These are phyloP conservation scores for Escovopsis sp. DNA, from an alignment of 2,329 filamentous ascomycete species.

Conservation along the genomic window DNA sequence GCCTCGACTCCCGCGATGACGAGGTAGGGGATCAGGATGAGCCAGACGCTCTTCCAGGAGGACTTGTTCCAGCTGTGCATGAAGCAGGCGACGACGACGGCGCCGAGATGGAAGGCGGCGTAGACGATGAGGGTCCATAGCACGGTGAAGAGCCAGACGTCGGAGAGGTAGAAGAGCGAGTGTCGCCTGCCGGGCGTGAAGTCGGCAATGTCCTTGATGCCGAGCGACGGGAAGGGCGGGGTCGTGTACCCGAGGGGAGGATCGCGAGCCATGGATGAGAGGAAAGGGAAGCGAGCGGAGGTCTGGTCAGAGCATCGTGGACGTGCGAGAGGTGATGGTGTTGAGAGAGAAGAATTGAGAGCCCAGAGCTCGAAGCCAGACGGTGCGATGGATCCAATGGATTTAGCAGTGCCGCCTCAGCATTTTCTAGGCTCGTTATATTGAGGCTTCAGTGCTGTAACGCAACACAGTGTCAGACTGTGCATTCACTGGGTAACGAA, in stretches of 20 bases:
- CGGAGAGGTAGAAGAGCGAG: slow-evolving; percentile 56
- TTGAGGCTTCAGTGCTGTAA: too few species aligned
- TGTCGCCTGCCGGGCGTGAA: slow-evolving; percentile 27
- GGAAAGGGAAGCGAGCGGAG: too few species aligned
- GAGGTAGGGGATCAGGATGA: slow-evolving; percentile 55
- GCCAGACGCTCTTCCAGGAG: slow-evolving; percentile 51
- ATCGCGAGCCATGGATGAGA: slow-evolving; percentile 11
- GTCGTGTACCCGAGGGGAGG: slow-evolving; percentile 42
- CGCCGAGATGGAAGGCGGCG: slow-evolving; percentile 57
- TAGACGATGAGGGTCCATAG: slow-evolving; percentile 77
- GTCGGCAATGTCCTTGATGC: slow-evolving; percentile 47
- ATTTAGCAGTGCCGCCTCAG: too few species aligned
- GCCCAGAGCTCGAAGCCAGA: too few species aligned
- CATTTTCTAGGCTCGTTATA: too few species aligned
- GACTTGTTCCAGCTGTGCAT: slow-evolving; percentile 49
- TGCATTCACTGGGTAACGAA: too few species aligned
- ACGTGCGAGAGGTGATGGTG: too few species aligned
- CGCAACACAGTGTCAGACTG: too few species aligned
- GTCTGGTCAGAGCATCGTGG: too few species aligned
- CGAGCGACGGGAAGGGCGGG: slow-evolving; percentile 68
- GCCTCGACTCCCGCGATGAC: slow-evolving; percentile 63
- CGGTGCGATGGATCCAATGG: too few species aligned
- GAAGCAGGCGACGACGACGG: slow-evolving; percentile 54
- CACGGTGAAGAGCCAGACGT: slow-evolving; percentile 79
- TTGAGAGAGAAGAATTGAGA: too few species aligned